Conservation (phyloP, 176 grass and related monocot genomes). For the Puccinellia tenuiflora region DNA sequence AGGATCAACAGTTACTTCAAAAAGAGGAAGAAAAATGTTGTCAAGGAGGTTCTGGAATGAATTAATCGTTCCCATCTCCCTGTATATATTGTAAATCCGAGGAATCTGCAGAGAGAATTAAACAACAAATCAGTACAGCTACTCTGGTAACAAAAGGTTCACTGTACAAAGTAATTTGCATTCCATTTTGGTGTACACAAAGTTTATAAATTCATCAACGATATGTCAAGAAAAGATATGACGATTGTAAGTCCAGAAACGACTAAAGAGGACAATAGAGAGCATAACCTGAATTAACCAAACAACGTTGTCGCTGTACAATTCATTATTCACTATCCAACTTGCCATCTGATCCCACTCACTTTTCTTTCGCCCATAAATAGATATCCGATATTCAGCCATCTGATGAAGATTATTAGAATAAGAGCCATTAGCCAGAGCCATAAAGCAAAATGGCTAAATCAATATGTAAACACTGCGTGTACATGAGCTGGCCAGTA, state of each 20-base stretch:
- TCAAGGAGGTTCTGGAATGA: slow-evolving; percentile 94
- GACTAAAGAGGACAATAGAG: not conserved
- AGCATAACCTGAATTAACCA: slow-evolving; percentile 87
- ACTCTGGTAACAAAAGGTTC: not conserved
- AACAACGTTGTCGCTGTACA: slow-evolving; percentile 94
- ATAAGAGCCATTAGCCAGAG: not conserved
- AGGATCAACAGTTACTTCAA: slow-evolving; percentile 86
- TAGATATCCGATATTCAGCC: slow-evolving; percentile 91
- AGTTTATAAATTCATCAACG: not conserved
- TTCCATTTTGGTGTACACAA: not conserved
- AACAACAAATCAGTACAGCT: slow-evolving; percentile 4
- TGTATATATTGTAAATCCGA: slow-evolving; percentile 93
- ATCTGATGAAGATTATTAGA: slow-evolving; percentile 47
- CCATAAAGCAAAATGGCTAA: not conserved
- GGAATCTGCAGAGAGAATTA: slow-evolving; percentile 60
- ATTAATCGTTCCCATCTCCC: slow-evolving; percentile 91
- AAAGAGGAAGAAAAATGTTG: slow-evolving; percentile 96
- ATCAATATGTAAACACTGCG: not conserved
- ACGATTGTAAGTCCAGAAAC: not conserved
- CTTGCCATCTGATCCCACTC: slow-evolving; percentile 98
- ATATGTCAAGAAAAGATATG: not conserved
- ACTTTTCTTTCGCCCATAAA: slow-evolving; percentile 98
- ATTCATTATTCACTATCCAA: slow-evolving; percentile 96
- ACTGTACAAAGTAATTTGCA: not conserved
- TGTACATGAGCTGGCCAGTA: not conserved